Conservation (phyloP, 2,329 filamentous ascomycete genomes). For the Pseudocercospora vitis region DNA sequence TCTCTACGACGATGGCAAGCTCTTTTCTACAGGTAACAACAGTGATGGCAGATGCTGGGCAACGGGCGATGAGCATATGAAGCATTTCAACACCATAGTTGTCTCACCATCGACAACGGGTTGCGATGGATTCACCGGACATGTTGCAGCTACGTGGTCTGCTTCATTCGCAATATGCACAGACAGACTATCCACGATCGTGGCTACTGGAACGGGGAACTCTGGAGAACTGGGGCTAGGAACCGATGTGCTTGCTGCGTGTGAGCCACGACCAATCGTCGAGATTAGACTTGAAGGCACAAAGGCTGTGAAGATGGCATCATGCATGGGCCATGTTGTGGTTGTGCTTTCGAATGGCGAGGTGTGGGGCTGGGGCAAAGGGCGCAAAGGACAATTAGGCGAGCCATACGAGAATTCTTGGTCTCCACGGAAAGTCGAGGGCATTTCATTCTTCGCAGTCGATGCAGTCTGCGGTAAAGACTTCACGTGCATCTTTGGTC, state of each 20-base stretch:
- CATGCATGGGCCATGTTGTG: slow-evolving; percentile 76
- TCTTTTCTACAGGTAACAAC: slow-evolving; percentile 68
- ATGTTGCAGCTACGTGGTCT: slow-evolving; percentile 72
- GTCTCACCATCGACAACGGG: not conserved
- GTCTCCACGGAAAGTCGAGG: slow-evolving; percentile 61
- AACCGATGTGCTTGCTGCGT: slow-evolving; percentile 29
- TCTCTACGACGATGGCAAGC: slow-evolving; percentile 57
- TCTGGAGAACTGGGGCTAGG: slow-evolving; percentile 74
- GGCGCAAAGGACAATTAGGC: slow-evolving; percentile 82
- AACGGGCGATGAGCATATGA: not conserved
- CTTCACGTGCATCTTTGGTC: slow-evolving; percentile 71
- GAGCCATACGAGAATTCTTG: slow-evolving; percentile 55
- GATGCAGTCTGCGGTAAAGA: slow-evolving; percentile 78
- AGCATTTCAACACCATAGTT: not conserved
- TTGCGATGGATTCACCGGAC: not conserved
- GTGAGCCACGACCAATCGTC: slow-evolving; percentile 50
- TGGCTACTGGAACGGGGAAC: slow-evolving; percentile 56
- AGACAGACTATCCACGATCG: slow-evolving; percentile 40
- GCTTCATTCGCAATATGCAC: slow-evolving; percentile 62
- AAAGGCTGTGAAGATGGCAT: slow-evolving; percentile 64
- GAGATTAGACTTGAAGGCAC: slow-evolving; percentile 64
- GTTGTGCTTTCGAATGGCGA: slow-evolving; percentile 71
- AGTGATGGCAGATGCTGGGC: slow-evolving; percentile 45
- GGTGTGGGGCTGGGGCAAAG: slow-evolving; percentile 85
- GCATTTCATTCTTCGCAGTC: slow-evolving; percentile 61